These are phyloP conservation scores for Scheffersomyces illinoinensis DNA, from an alignment of 1,139 yeast species.

Conservation along the genomic window DNA sequence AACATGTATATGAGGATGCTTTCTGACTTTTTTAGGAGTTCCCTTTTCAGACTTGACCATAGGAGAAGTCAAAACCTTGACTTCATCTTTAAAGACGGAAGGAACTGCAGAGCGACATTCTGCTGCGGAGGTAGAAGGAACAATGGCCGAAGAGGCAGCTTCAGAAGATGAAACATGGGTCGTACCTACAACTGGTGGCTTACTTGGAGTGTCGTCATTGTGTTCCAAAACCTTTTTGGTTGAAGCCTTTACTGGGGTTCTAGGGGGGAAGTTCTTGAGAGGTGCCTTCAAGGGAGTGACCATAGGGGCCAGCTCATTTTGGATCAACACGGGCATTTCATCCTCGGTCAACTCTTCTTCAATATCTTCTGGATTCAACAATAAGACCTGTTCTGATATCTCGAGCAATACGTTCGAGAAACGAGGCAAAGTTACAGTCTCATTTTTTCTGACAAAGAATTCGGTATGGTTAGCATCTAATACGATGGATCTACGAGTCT, in stretches of 20 bases:
- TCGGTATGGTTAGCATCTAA: constrained; percentile 53
- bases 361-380: constrained; percentile 50
- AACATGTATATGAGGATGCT: neutral
- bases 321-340: constrained; percentile 29
- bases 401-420: constrained; percentile 61
- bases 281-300: constrained; percentile 8
- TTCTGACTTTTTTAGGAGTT: neutral
- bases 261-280: constrained; percentile 7
- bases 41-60: constrained; percentile 3
- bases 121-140: neutral
- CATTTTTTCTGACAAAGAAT: constrained; percentile 55
- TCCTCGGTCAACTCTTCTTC: constrained; percentile 48
- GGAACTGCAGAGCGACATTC: neutral
- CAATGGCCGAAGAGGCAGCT: neutral
- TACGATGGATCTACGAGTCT: constrained; percentile 36
- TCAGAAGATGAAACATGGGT: neutral
- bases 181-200: constrained; percentile 6
- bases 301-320: constrained; percentile 1
- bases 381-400: constrained; percentile 58
- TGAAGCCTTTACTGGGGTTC: constrained; percentile 10
- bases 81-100: constrained; percentile 1
- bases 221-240: constrained; percentile 1
- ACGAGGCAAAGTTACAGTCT: constrained; percentile 55
- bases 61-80: constrained; percentile 1
- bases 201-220: constrained; percentile 16